These are phyloP conservation scores for Bauhinia variegata DNA, from an alignment of 306 rosid species.

Conservation along the genomic window DNA sequence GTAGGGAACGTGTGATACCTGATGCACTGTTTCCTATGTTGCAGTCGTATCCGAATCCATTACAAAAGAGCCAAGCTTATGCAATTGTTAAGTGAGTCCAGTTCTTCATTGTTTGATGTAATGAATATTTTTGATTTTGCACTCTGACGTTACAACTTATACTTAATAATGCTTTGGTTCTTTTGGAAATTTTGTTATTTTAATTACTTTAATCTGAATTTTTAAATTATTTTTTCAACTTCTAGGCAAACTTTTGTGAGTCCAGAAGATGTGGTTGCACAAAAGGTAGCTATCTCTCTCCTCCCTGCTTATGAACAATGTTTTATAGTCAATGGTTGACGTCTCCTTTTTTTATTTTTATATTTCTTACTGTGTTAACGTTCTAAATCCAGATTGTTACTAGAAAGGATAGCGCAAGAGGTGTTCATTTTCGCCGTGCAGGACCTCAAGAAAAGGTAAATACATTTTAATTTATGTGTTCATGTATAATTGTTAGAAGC, in stretches of 20 bases:
- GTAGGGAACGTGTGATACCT: constrained; percentile 26
- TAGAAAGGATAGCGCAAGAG: constrained; percentile 70
- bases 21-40: constrained; percentile 29
- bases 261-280: constrained; percentile 72
- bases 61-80: constrained; percentile 75
- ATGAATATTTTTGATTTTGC: constrained; percentile 2
- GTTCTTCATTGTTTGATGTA: constrained; percentile 25
- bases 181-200: constrained; percentile 34
- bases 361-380: constrained; percentile 20
- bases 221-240: constrained; percentile 11
- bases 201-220: constrained; percentile 15
- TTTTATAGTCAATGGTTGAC: constrained; percentile 26
- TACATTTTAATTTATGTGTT: not conserved
- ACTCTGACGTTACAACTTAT: not conserved
- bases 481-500: constrained; percentile 32
- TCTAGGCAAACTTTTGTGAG: constrained; percentile 77
- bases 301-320: constrained; percentile 15
- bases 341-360: not conserved
- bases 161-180: constrained; percentile 14
- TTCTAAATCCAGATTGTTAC: constrained; percentile 62
- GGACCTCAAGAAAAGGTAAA: constrained; percentile 88
- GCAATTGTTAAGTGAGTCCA: constrained; percentile 78
- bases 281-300: constrained; percentile 50
- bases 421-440: constrained; percentile 88
- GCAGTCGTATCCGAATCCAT: constrained; percentile 83